Percentiles rank a stretch among this genome's conserved stretches.
Evolutionary conservation across 768 basidiomycete species (phyloP).

Genomic region (Russula virescens): DNA sequence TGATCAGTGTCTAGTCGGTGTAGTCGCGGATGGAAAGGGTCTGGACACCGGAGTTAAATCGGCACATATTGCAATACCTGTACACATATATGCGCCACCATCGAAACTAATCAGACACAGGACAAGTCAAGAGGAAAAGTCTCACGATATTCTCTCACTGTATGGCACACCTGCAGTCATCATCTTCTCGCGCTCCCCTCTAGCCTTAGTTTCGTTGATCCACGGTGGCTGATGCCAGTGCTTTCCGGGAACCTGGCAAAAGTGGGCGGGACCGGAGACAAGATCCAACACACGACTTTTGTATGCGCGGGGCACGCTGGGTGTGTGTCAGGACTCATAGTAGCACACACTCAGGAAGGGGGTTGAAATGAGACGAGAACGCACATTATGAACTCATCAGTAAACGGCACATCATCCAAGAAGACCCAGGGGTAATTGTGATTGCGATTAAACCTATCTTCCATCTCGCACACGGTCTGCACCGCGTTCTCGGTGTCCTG

Average conservation of each 20-base stretch:
- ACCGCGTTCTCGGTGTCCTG: constrained; percentile 54
- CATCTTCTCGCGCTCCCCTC: constrained; percentile 40
- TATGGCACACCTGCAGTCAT: constrained; percentile 16
- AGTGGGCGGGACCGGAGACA: constrained; percentile 33
- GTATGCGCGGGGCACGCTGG: too few species aligned
- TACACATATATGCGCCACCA: not conserved
- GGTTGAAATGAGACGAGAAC: too few species aligned
- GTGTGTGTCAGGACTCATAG: not conserved
- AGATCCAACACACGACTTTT: constrained; percentile 30
- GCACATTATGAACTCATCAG: constrained; percentile 65
- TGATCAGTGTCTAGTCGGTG: too few species aligned
- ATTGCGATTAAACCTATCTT: constrained; percentile 79
- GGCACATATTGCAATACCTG: too few species aligned
- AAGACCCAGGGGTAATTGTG: constrained; percentile 85
- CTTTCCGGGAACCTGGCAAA: constrained; percentile 40
- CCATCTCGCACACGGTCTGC: constrained; percentile 65
- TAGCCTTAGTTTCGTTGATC: constrained; percentile 46
- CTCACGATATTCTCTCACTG: constrained; percentile 19
- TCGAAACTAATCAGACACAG: not conserved
- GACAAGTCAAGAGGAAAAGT: not conserved
- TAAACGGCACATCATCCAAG: constrained; percentile 80
- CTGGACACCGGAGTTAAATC: constrained; percentile 44
- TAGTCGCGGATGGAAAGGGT: not conserved
- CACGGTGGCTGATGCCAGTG: constrained; percentile 49
- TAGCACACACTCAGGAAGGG: too few species aligned